Base-by-base conservation (phyloP, 2,329 filamentous ascomycete genomes). In the Cercospora janseana region DNA sequence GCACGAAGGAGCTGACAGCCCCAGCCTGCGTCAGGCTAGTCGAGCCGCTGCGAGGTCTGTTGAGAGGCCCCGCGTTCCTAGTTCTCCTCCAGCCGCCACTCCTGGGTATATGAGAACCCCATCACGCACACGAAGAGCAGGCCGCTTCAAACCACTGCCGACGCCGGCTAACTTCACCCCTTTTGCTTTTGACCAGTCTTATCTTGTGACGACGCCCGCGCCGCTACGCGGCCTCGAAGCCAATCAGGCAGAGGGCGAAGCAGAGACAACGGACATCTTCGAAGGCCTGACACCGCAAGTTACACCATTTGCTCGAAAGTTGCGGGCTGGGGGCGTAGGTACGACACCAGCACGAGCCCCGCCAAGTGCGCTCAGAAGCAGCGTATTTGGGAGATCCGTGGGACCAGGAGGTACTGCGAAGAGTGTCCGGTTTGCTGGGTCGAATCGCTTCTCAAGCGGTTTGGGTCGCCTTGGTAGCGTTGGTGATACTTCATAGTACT, bases 51-150 rank as follows among this genome's bases (percentile, higher is more conserved):
- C 55, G 6, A 54, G 60, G 18, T 65, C 63, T 20, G 48, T 46
- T 35, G 56, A 56, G 37, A 13, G 51, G 35, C 46, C 49, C 15
- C 32, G 29, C 12, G 55, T 54, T 12, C 26, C 49, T 16, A 52
- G 49, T 16, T 60, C 59, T 12, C 56, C 59, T 24, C 54, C 58
- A n/a, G 42, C 47, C n/a, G 53, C 59, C 4, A 63, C 60, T 6
- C 64, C 62, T 32, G 62, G 56, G 26, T 77, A 77, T 46, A 67
- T 76, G 48, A 72, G 74, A 29, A 76, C 75, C 23, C 75, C 75
- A 0, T 73, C 70, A 18, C 56, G 62, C 10, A 54, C 56, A n/a
- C 41, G 55, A 23, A 59, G 59, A 15, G 15, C 54, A 27, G 54
- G 35, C 23, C 54, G 65, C 9, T 66, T 66, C 51, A 58, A 59